Base-by-base conservation (phyloP, 1,284 basidiomycete genomes). In the Leccinum fallax region DNA sequence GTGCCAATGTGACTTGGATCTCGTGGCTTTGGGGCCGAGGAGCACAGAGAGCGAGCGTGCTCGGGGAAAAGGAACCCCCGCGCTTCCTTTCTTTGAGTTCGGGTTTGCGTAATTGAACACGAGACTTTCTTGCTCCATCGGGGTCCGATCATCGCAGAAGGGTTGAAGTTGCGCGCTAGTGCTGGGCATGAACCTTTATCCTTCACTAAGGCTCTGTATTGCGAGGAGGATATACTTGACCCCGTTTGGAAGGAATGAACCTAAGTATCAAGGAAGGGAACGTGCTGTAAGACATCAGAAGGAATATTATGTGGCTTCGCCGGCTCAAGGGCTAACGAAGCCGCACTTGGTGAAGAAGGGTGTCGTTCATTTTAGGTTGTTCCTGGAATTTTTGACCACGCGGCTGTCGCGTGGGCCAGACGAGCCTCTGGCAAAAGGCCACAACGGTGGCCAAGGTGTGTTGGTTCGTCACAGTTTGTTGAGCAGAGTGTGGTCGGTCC, bases 291-390 rank as follows among this genome's bases (percentile, higher is more conserved):
- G 53, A 24, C 13, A 32, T 32, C 15, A 9, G 21, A 16, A 15
- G 32, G 21, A 36, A 40, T 54, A 28, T 52, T 16, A 26, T 49
- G 49, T 26, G 49, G 49, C 46, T 48, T 48, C 13, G 46, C 24
- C 15, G 16, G 49, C 49, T 52, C 49, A 28, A 24, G 49, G 26
- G 24, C 24, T 16, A 11, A 26, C 26, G 49, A 53, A 19, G 28
- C 16, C 28, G 30, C 9, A 24, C 28, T 53, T n/a, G 28, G n/a
- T 30, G 34, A 15, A 9, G 49, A 52, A 30, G 51, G 28, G 4
- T 48, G 52, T 53, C 30, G n/a, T 54, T 54, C 53, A 54, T 54
- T 36, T 54, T 6, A 32, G 53, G 21, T 15, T 54, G 53, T 34
- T 54, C 32, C 11, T 54, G 19, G 8, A 24, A 36, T 15, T 1